phyloP scores from a whole-genome alignment of 2,329 filamentous ascomycete genomes.

The Phaeomoniella chlamydospora region DNA sequence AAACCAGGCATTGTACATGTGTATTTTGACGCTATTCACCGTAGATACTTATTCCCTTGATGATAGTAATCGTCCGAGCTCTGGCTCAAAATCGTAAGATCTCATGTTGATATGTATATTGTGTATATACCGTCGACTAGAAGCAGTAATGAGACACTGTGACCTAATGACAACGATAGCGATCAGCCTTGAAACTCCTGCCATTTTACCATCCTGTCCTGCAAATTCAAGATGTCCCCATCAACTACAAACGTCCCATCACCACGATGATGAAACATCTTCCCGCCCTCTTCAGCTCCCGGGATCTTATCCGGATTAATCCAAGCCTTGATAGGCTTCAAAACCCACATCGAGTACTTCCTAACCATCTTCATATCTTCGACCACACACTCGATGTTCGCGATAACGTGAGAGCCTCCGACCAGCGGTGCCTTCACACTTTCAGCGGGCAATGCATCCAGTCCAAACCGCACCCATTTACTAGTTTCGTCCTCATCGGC shows the following conservation, averaged over 20 bases:
- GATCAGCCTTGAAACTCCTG: slow-evolving; percentile 17
- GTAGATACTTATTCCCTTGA: too few relatives aligned
- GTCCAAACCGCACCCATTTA: slow-evolving; percentile 17
- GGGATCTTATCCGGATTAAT: slow-evolving; percentile 14
- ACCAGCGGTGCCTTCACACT: slow-evolving; percentile 18
- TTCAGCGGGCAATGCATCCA: slow-evolving; percentile 14
- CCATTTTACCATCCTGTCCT: slow-evolving; percentile 21
- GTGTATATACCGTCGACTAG: too few relatives aligned
- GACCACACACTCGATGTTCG: slow-evolving; percentile 22
- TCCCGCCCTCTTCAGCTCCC: slow-evolving; percentile 13
- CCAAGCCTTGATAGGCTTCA: slow-evolving; percentile 19
- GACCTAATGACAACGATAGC: slow-evolving; percentile 1
- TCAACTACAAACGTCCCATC: slow-evolving; percentile 19
- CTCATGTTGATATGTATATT: too few relatives aligned
- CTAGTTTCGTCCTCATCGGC: slow-evolving; percentile 8
- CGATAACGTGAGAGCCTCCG: slow-evolving; percentile 15
- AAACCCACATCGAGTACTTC: slow-evolving; percentile 20
- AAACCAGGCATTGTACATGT: too few relatives aligned
- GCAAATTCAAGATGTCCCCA: slow-evolving; percentile 17
- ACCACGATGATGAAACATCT: slow-evolving; percentile 21
- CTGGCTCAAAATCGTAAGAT: too few relatives aligned
- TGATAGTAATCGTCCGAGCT: too few relatives aligned
- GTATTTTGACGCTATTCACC: too few relatives aligned
- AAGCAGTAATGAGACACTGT: too few relatives aligned
- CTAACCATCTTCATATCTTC: slow-evolving; percentile 18